These are phyloP conservation scores for Chlamydomonas schloesseri DNA, from an alignment of 139 green algal genomes.

Conservation along the genomic window DNA sequence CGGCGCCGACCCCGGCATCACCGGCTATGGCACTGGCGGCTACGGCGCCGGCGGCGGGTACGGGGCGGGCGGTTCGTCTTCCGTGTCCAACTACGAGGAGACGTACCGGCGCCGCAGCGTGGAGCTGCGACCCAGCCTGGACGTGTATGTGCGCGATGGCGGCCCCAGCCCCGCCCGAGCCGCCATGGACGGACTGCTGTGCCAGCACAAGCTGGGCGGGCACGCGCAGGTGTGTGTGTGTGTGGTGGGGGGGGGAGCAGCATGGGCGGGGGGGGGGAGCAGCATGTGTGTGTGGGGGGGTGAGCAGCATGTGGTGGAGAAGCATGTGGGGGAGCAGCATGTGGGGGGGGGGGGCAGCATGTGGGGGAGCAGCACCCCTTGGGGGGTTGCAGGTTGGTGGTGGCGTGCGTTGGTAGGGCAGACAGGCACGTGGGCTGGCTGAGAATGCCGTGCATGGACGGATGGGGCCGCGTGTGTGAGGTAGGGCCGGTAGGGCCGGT, in stretches of 20 bases:
- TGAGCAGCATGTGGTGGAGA: neutral
- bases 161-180: neutral
- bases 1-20: too few species aligned
- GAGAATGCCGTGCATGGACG: too few species aligned
- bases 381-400: too few species aligned
- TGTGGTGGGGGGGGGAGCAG: neutral
- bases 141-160: constrained; percentile 18
- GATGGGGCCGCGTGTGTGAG: too few species aligned
- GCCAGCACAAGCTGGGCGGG: constrained; percentile 33
- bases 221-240: constrained; percentile 25
- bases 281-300: neutral
- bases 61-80: neutral
- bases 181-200: constrained; percentile 26
- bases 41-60: too few species aligned
- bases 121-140: constrained; percentile 12
- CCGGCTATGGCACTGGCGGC: too few species aligned
- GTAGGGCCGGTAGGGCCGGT: too few species aligned
- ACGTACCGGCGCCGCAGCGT: neutral
- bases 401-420: too few species aligned
- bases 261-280: neutral
- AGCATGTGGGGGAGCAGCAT: too few species aligned
- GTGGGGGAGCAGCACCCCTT: too few species aligned
- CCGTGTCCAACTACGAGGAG: neutral
- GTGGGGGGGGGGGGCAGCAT: too few species aligned
- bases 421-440: too few species aligned